Base-by-base conservation (phyloP, 1,284 basidiomycete species). In the Pseudozyma sp. region DNA sequence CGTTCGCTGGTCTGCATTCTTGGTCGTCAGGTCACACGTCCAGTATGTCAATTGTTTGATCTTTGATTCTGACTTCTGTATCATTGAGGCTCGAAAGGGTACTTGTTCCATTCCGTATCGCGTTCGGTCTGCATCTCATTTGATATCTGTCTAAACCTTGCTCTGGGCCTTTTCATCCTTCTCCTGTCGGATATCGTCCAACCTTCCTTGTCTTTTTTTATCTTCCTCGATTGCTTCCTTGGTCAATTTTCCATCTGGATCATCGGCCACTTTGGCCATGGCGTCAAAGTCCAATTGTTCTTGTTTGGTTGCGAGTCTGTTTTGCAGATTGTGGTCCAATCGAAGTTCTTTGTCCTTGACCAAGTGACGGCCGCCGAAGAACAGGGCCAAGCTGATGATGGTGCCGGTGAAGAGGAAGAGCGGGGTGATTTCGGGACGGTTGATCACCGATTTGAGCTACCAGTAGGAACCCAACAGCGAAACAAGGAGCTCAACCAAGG, bases 331-430 rank as follows among this genome's bases (percentile, higher is more conserved):
- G 42, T 64, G 60, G 44, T 75, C 68, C 13, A 75, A 16, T 2
- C 60, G 53, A 7, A 75, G 55, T 18, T 75, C 68, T 38, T 70
- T 70, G 42, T 75, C 68, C 16, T 60, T 70, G 54, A 70, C 2
- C 13, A 75, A 58, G 48, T 70, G 72, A 16, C 58, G 43, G 2
- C 55, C 59, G 31, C 35, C 59, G 42, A 75, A 75, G 68, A 75
- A 75, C 34, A 70, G 40, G 31, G 68, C 72, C 8, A 75, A 56
- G 34, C 64, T n/a, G 53, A 70, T 52, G n/a, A 75, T 75, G 4
- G 55, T 63, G 31, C 64, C 68, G 5, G 72, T 75, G 49, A 75
- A 75, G n/a, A 75, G 59, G 58, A 75, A 68, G 35, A 75, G 72
- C 13, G 72, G 72, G 10, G 68, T 70, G 54, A 75, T 70, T 42